Evolutionary conservation across 768 basidiomycete species (phyloP), one percentile per base, ranked within the genome.

Genomic region (Phaeotremella fagi): DNA sequence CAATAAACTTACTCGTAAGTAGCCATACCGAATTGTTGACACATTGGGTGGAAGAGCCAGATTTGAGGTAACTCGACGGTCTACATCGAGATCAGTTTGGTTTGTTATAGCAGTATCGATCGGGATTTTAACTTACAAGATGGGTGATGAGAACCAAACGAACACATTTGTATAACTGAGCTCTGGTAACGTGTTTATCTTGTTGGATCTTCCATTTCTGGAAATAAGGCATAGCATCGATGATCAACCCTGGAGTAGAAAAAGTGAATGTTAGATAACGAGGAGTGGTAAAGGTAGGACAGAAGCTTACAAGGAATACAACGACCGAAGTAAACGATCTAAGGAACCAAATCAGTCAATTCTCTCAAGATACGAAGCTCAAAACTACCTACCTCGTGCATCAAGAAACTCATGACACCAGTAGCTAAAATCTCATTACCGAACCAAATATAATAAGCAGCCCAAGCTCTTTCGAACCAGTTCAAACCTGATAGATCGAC

Each of bases 311-410:
- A 41, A 0, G 92, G 95, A 16, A 98, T 74, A 60, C 85, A 85
- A 22, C 95, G 87, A 33, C 94, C 95, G 69, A 99, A 99, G 78
- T 99, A 99, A 7, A 97, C 89, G 67, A 90, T 75, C 92, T 95
- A 33, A 16, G n/a, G n/a, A n/a, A n/a, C n/a, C n/a, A 33, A 33
- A 33, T 33, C 16, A 16, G 31, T 7, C 7, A 33, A 33, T n/a
- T n/a, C n/a, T n/a, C n/a, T n/a, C n/a, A n/a, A n/a, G n/a, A n/a
- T n/a, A n/a, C n/a, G n/a, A n/a, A n/a, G n/a, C 31, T 33, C 31
- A 41, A 7, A 11, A 22, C 12, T 14, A 72, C 87, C 49, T 48
- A 94, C 90, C 80, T 99, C 95, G 75, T 99, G 95, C 60, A 98
- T 65, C 22, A 94, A 57, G 75, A 99, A 97, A 59, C 86, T 88